Percentiles rank a stretch among this genome's conserved stretches.
These are phyloP conservation scores for Thraustochytrium aureum DNA, from an alignment of 352 stramenopile species.

Conservation along the genomic window DNA sequence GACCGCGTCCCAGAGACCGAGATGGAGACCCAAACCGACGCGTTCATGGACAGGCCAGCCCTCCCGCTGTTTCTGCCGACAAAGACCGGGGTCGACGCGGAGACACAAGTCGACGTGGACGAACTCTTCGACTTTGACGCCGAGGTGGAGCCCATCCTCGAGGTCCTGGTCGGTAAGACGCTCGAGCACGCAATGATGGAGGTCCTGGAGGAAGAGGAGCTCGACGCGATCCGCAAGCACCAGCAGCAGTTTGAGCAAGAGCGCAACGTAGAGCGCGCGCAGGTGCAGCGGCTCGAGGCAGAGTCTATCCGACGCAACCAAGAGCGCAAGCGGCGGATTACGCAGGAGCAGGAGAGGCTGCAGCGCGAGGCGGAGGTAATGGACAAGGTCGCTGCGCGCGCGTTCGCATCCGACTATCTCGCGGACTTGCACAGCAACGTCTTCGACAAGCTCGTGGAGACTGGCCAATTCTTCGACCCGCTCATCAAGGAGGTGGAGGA, in stretches of 20 bases:
- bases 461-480: conserved; percentile 83
- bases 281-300: conserved; percentile 89
- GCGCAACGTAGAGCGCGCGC: conserved; percentile 84
- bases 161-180: conserved; percentile 92
- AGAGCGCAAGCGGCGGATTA: conserved; percentile 81
- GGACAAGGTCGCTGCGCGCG: conserved; percentile 83
- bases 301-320: conserved; percentile 82
- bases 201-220: conserved; percentile 88
- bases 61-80: conserved; percentile 76
- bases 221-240: conserved; percentile 77
- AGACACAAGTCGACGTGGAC: conserved; percentile 84
- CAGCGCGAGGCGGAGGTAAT: conserved; percentile 75
- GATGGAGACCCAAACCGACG: conserved; percentile 85
- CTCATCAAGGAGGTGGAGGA: conserved; percentile 74
- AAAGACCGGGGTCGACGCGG: conserved; percentile 77
- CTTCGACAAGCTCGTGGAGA: conserved; percentile 77
- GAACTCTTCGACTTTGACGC: conserved; percentile 95
- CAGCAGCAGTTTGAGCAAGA: conserved; percentile 87
- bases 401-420: conserved; percentile 82
- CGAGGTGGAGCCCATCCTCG: conserved; percentile 89
- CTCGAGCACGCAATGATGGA: conserved; percentile 90
- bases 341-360: conserved; percentile 72
- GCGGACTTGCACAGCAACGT: conserved; percentile 68
- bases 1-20: conserved; percentile 81
- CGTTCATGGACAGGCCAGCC: conserved; percentile 75